Conservation (phyloP, 2,329 filamentous ascomycete species). For the Penicillium sp. region DNA sequence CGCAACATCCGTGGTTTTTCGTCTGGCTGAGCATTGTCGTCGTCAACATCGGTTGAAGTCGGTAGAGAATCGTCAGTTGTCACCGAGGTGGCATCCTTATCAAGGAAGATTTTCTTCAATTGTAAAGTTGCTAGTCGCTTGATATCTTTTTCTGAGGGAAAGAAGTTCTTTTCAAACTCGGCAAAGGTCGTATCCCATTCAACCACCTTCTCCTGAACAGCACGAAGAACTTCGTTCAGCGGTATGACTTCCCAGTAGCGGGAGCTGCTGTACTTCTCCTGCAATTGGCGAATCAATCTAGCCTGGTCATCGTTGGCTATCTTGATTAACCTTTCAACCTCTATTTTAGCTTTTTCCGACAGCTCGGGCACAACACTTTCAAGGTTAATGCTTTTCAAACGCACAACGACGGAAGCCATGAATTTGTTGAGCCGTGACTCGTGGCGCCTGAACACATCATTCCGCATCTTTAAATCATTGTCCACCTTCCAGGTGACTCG, state of each 20-base stretch:
- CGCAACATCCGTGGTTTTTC: slow-evolving; percentile 35
- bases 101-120: slow-evolving; percentile 89
- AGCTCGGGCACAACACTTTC: slow-evolving; percentile 90
- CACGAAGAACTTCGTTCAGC: slow-evolving; percentile 80
- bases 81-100: slow-evolving; percentile 74
- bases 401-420: slow-evolving; percentile 78
- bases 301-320: slow-evolving; percentile 81
- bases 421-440: slow-evolving; percentile 82
- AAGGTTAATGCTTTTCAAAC: slow-evolving; percentile 83
- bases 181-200: slow-evolving; percentile 90
- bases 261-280: slow-evolving; percentile 87
- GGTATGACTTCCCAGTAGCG: slow-evolving; percentile 97
- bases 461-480: slow-evolving; percentile 86
- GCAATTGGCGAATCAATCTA: slow-evolving; percentile 70
- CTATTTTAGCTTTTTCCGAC: slow-evolving; percentile 72
- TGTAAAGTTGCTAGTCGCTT: slow-evolving; percentile 87
- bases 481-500: slow-evolving; percentile 98
- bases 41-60: slow-evolving; percentile 39
- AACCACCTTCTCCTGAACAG: slow-evolving; percentile 87
- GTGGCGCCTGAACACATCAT: slow-evolving; percentile 79
- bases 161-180: slow-evolving; percentile 88
- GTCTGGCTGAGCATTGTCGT: slow-evolving; percentile 26
- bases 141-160: slow-evolving; percentile 94
- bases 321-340: slow-evolving; percentile 74
- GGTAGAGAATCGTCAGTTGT: slow-evolving; percentile 64